Evolutionary conservation across 257 asterid genomes (phyloP), one percentile per base, ranked within the genome.

Genomic region (Rehmannia glutinosa): DNA sequence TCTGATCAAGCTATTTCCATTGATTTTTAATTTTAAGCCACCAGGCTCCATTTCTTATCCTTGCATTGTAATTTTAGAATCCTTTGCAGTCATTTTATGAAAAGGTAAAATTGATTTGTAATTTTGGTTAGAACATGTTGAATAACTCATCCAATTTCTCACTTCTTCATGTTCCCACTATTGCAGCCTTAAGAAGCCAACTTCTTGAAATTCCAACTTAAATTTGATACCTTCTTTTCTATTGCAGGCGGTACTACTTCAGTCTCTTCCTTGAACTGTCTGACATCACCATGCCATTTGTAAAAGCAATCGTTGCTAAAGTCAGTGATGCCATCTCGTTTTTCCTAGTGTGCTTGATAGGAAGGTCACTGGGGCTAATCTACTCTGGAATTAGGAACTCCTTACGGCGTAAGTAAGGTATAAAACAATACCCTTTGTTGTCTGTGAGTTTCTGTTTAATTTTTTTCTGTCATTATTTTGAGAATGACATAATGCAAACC

Each of bases 351-450:
- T 69, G 79, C 73, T 79, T 94, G 86, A 91, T 94, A 20, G 97
- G 99, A 58, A 82, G 95, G 82, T 94, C 97, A 20, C 66, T 94
- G 85, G 99, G 97, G 50, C 88, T 94, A 47, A 91, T 94, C 70
- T 88, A 86, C 70, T 85, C 97, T 25, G 97, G 97, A 61, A 94
- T 94, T 68, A 84, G 97, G 70, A 92, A 91, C 77, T 88, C 96
- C 76, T 75, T 94, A 66, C 80, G 86, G 13, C 84, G 94, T 82
- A 86, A 85, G 82, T 92, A 82, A 86, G 80, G 72, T 63, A 72
- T 23, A 24, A 52, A 6, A 28, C 16, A 28, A 64, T n/a, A 49
- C 47, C 16, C 23, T 20, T 11, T 36, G 2, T 50, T 49, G 41
- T 54, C 61, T 43, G 46, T 32, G 75, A 43, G 67, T 60, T 23